Conservation (phyloP, 768 basidiomycete genomes). For the Hydnomerulius pinastri region DNA sequence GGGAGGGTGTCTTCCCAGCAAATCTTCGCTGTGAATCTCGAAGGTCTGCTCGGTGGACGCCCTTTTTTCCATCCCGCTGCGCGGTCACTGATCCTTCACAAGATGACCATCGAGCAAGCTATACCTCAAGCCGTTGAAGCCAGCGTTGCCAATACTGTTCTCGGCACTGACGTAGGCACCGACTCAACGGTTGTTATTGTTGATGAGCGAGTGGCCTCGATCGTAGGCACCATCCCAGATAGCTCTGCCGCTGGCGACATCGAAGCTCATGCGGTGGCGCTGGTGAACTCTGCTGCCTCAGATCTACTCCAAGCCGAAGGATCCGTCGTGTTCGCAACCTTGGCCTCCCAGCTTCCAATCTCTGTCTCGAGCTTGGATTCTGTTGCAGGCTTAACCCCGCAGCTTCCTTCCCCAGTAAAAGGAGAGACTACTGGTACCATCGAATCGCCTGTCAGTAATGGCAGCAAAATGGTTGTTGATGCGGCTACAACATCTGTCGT, state of each 20-base stretch:
- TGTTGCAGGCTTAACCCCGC: neutral
- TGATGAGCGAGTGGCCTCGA: neutral
- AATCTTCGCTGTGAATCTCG: too few species aligned
- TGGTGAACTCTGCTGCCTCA: neutral
- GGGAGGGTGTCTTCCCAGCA: too few species aligned
- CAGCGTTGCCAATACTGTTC: neutral
- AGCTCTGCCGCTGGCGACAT: neutral
- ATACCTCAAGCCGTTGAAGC: neutral
- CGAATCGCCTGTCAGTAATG: neutral
- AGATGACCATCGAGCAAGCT: conserved; percentile 6
- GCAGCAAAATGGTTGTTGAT: neutral
- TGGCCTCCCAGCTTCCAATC: neutral
- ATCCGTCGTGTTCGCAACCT: neutral
- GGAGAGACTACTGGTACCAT: neutral
- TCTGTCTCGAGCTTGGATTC: neutral
- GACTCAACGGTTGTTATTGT: neutral
- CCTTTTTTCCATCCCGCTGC: neutral
- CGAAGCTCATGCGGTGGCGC: neutral
- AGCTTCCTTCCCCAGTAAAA: neutral
- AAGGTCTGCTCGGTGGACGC: neutral
- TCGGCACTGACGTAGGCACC: neutral
- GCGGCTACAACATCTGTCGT: neutral
- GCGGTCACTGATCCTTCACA: neutral
- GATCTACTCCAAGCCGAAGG: neutral
- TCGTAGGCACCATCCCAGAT: neutral